phyloP scores from a whole-genome alignment of 2,329 filamentous ascomycete genomes.

The Eutypa lata region DNA sequence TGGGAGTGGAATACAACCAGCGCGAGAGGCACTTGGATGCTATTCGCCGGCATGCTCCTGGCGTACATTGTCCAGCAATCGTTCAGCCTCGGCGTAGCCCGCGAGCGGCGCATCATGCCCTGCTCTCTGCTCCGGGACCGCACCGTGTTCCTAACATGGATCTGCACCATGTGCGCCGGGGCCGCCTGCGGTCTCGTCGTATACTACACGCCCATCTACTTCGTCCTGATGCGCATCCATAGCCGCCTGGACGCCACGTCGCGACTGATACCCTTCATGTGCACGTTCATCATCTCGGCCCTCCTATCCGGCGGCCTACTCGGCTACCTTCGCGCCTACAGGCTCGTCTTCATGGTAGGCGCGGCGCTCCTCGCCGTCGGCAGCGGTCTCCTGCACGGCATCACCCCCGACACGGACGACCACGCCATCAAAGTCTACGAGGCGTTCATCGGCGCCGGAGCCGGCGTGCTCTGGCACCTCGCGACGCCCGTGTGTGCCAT shows the following conservation, averaged over 20 bases:
- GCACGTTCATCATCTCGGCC: conserved; percentile 51
- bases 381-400: conserved; percentile 23
- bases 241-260: conserved; percentile 37
- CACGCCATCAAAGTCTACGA: conserved; percentile 28
- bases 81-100: conserved; percentile 41
- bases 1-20: conserved; percentile 45
- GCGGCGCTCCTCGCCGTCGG: conserved; percentile 24
- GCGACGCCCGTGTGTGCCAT: conserved; percentile 25
- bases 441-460: conserved; percentile 28
- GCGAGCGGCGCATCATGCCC: conserved; percentile 37
- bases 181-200: conserved; percentile 37
- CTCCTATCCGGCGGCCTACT: conserved; percentile 51
- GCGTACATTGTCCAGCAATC: conserved; percentile 46
- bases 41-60: conserved; percentile 41
- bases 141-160: conserved; percentile 39
- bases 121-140: conserved; percentile 36
- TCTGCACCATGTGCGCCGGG: conserved; percentile 34
- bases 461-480: conserved; percentile 30
- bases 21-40: conserved; percentile 44
- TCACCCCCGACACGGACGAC: conserved; percentile 20
- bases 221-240: conserved; percentile 47
- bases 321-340: conserved; percentile 35
- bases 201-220: conserved; percentile 55
- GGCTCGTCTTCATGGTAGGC: conserved; percentile 27
- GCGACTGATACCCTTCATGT: conserved; percentile 34